These are phyloP conservation scores for Xylariaceae sp. DNA, from an alignment of 2,329 filamentous ascomycete genomes.

Conservation along the genomic window DNA sequence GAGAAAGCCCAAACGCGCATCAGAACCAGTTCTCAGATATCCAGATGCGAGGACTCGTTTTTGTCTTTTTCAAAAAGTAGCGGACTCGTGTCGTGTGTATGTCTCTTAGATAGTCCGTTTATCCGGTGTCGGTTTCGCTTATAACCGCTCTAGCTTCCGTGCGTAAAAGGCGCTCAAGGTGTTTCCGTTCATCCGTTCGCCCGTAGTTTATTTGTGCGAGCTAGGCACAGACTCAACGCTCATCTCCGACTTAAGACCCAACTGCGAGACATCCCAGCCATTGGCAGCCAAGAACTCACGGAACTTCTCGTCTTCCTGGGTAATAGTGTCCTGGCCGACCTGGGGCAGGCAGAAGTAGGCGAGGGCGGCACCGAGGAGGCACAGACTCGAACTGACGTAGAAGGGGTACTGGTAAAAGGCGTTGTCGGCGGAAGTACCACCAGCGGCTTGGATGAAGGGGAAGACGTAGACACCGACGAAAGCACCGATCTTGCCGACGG, in stretches of 20 bases:
- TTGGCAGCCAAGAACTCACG: slow-evolving; percentile 64
- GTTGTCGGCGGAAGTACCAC: slow-evolving; percentile 41
- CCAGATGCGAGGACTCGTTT: too few relatives aligned
- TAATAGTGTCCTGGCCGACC: slow-evolving; percentile 81
- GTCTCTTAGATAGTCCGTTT: too few relatives aligned
- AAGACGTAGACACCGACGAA: slow-evolving; percentile 85
- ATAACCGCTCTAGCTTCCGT: too few relatives aligned
- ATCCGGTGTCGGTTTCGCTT: too few relatives aligned
- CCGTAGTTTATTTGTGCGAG: slow-evolving; percentile 11
- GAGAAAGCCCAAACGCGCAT: too few relatives aligned
- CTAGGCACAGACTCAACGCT: slow-evolving; percentile 25
- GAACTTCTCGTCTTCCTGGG: slow-evolving; percentile 70
- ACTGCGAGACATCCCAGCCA: slow-evolving; percentile 66
- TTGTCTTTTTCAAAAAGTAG: too few relatives aligned
- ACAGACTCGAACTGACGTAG: slow-evolving; percentile 74
- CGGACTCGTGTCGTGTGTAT: too few relatives aligned
- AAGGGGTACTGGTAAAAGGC: slow-evolving; percentile 78
- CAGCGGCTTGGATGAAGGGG: slow-evolving; percentile 62
- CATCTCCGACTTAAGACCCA: slow-evolving; percentile 41
- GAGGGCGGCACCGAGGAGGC: slow-evolving; percentile 65
- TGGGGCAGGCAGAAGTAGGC: slow-evolving; percentile 65
- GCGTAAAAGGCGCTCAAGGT: too few relatives aligned
- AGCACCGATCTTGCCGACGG: slow-evolving; percentile 70
- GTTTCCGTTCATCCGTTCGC: too few relatives aligned
- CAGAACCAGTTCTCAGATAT: too few relatives aligned